Evolutionary conservation across 2,329 filamentous ascomycete genomes (phyloP).

Genomic region (Hawksworthiomyces lignivorus): DNA sequence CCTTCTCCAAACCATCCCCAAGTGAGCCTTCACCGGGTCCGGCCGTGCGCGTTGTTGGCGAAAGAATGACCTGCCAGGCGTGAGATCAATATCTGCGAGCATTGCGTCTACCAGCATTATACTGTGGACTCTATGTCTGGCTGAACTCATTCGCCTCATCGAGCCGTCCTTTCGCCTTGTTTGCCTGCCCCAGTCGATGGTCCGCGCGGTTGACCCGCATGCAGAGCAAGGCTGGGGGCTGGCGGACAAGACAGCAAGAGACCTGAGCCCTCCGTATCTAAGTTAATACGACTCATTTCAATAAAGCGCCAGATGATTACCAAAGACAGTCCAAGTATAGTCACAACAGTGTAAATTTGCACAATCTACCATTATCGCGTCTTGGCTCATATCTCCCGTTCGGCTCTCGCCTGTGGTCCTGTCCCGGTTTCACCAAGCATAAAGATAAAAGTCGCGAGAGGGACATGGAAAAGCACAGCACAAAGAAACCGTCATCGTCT

Average conservation of each 20-base stretch:
- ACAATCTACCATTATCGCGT: too few relatives aligned
- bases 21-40: background rate
- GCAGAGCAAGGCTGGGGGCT: too few relatives aligned
- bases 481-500: background rate
- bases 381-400: background rate
- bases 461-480: background rate
- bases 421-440: constrained; percentile 13
- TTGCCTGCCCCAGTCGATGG: background rate
- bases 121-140: background rate
- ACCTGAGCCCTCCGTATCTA: too few relatives aligned
- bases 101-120: background rate
- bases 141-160: background rate
- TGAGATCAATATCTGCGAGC: too few relatives aligned
- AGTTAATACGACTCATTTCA: too few relatives aligned
- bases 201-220: too few relatives aligned
- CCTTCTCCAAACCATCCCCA: background rate
- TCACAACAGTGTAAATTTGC: too few relatives aligned
- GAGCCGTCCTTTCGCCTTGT: background rate
- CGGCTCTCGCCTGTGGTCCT: constrained; percentile 1
- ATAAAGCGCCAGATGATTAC: too few relatives aligned
- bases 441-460: background rate
- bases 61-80: background rate
- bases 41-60: background rate
- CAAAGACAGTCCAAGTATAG: too few relatives aligned
- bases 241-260: too few relatives aligned